Percentiles rank a stretch among this genome's conserved stretches.
phyloP scores from a whole-genome alignment of 2,329 filamentous ascomycete genomes.

The Penicillium sp. region DNA sequence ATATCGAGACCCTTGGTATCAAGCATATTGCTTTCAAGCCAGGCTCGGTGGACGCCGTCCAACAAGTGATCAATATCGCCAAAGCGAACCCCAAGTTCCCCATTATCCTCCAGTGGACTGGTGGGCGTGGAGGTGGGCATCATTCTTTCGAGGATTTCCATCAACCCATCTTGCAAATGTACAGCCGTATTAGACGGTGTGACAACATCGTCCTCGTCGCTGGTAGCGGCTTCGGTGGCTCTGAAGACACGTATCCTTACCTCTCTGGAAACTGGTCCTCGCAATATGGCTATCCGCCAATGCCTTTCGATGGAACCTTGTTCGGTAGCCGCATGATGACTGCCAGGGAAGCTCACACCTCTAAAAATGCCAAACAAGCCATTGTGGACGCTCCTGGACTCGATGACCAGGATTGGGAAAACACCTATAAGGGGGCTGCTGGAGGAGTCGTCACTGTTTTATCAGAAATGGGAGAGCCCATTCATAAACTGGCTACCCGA shows the following conservation, averaged over 20 bases:
- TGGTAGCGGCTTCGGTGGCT: constrained; percentile 86
- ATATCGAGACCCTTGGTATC: constrained; percentile 87
- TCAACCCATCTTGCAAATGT: constrained; percentile 88
- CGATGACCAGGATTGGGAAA: constrained; percentile 83
- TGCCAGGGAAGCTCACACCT: constrained; percentile 87
- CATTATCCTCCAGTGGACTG: constrained; percentile 89
- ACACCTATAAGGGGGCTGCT: constrained; percentile 87
- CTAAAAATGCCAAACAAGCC: constrained; percentile 83
- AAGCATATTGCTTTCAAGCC: constrained; percentile 96
- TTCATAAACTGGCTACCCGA: constrained; percentile 96
- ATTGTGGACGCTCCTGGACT: constrained; percentile 86
- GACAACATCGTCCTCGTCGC: constrained; percentile 87
- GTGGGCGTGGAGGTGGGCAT: constrained; percentile 88
- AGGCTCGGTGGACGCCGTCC: constrained; percentile 84
- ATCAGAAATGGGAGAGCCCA: constrained; percentile 99
- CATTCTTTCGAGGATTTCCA: constrained; percentile 96
- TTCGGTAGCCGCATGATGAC: constrained; percentile 96
- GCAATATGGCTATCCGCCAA: constrained; percentile 83
- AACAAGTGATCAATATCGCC: constrained; percentile 88
- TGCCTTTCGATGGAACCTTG: constrained; percentile 90
- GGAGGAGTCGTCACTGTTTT: constrained; percentile 95
- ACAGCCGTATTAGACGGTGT: constrained; percentile 81
- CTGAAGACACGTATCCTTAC: constrained; percentile 90
- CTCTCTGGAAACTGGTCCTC: constrained; percentile 87
- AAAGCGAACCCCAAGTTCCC: constrained; percentile 90